Percentiles rank a stretch among this genome's conserved stretches.
These are phyloP conservation scores for Phaeotremella skinneri DNA, from an alignment of 768 basidiomycete genomes.

Conservation along the genomic window DNA sequence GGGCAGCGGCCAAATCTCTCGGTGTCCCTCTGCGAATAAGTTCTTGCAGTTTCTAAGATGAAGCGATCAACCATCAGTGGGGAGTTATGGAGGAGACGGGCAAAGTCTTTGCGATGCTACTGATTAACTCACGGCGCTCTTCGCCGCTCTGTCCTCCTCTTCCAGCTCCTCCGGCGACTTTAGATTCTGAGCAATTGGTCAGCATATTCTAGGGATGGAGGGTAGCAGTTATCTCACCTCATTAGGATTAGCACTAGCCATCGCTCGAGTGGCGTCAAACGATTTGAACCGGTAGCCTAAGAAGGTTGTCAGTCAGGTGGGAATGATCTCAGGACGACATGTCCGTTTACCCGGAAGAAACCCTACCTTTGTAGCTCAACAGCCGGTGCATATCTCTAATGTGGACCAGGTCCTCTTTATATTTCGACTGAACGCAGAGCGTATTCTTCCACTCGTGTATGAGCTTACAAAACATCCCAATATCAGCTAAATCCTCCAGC, in stretches of 20 bases:
- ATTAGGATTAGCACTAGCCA: constrained; percentile 51
- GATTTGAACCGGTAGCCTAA: constrained; percentile 56
- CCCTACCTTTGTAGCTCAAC: constrained; percentile 84
- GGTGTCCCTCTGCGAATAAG: constrained; percentile 94
- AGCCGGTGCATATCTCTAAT: constrained; percentile 97
- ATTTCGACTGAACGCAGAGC: constrained; percentile 80
- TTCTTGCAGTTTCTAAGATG: constrained; percentile 83
- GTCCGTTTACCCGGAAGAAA: neutral
- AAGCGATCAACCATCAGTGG: neutral
- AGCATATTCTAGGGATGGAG: neutral
- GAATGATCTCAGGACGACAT: neutral
- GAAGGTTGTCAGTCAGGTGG: constrained; percentile 6
- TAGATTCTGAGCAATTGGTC: constrained; percentile 60
- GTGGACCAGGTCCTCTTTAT: constrained; percentile 94
- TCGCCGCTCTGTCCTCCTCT: constrained; percentile 88
- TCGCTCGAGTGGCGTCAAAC: constrained; percentile 51
- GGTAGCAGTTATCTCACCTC: constrained; percentile 44
- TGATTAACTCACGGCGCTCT: constrained; percentile 63
- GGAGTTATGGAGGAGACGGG: neutral
- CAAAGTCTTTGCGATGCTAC: neutral
- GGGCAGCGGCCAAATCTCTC: constrained; percentile 87
- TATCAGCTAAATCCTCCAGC: neutral
- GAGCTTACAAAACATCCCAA: constrained; percentile 49
- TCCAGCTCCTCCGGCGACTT: constrained; percentile 96
- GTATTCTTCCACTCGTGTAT: constrained; percentile 94